These are phyloP conservation scores for Penicillium decumbens DNA, from an alignment of 2,329 filamentous ascomycete genomes.

Conservation along the genomic window DNA sequence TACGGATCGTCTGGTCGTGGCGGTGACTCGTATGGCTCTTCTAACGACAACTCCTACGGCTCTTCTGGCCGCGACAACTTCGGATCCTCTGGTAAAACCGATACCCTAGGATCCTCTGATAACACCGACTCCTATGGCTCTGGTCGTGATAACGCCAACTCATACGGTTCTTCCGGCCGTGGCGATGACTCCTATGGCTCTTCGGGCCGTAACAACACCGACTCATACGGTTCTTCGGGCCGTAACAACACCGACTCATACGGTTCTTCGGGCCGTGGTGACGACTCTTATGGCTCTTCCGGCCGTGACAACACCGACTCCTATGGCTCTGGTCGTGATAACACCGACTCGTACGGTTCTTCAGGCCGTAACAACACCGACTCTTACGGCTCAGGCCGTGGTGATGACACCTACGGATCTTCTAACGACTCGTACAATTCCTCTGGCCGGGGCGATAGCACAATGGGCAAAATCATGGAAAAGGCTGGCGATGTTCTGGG, in stretches of 20 bases:
- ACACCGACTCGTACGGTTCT: neutral
- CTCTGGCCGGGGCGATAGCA: constrained; percentile 2
- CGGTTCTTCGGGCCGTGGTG: neutral
- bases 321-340: neutral
- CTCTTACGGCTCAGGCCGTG: neutral
- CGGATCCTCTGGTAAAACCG: neutral
- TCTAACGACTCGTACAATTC: neutral
- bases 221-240: neutral
- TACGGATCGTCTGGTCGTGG: neutral
- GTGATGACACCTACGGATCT: neutral
- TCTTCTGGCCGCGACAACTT: neutral
- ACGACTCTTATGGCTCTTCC: neutral
- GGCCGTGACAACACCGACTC: neutral
- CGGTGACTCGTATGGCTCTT: neutral
- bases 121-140: neutral
- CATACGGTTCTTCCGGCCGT: no score
- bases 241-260: neutral
- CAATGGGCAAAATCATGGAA: constrained; percentile 3
- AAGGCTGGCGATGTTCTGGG: constrained; percentile 4
- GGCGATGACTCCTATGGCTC: neutral
- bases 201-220: neutral
- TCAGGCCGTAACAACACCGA: neutral
- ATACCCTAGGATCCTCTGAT: neutral
- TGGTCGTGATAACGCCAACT: neutral
- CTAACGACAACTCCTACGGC: neutral